Percentiles rank a stretch among this genome's conserved stretches.
Evolutionary conservation across 73 alveolate genomes (phyloP).

Genomic region (Durusdinium trenchii): DNA sequence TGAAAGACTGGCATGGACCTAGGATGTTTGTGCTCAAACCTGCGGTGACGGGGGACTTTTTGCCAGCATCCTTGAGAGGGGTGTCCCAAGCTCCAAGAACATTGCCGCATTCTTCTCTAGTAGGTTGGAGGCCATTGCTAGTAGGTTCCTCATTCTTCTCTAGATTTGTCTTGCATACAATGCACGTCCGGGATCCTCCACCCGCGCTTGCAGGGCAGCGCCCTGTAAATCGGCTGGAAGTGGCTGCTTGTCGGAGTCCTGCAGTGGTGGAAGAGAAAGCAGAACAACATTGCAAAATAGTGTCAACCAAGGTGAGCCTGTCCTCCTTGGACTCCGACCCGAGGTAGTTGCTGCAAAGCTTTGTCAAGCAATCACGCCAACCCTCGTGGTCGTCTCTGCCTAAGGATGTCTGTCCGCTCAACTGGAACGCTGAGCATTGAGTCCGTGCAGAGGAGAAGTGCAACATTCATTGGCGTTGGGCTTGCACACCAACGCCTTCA

Average conservation of each 20-base stretch:
- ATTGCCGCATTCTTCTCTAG: no score
- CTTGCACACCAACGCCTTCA: no score
- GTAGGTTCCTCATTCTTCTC: neutral
- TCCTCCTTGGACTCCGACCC: slow-evolving; percentile 5
- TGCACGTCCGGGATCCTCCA: slow-evolving; percentile 7
- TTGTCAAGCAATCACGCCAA: slow-evolving; percentile 71
- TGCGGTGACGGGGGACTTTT: no score
- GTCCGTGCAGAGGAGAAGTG: no score
- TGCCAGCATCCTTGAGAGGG: no score
- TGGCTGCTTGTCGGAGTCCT: slow-evolving; percentile 45
- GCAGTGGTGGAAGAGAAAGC: neutral
- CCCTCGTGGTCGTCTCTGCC: slow-evolving; percentile 68
- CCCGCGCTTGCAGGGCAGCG: slow-evolving; percentile 69
- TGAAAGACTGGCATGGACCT: no score
- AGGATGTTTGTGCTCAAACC: no score
- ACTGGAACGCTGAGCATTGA: neutral
- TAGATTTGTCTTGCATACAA: neutral
- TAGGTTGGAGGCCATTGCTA: neutral
- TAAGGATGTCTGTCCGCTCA: no score
- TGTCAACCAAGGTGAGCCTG: neutral
- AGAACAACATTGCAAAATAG: neutral
- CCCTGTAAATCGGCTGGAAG: slow-evolving; percentile 46
- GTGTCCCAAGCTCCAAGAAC: no score
- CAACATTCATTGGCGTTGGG: no score
- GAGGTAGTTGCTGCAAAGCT: slow-evolving; percentile 59